Base-by-base conservation (phyloP, 2,329 filamentous ascomycete species). In the Didymella keratinophila region DNA sequence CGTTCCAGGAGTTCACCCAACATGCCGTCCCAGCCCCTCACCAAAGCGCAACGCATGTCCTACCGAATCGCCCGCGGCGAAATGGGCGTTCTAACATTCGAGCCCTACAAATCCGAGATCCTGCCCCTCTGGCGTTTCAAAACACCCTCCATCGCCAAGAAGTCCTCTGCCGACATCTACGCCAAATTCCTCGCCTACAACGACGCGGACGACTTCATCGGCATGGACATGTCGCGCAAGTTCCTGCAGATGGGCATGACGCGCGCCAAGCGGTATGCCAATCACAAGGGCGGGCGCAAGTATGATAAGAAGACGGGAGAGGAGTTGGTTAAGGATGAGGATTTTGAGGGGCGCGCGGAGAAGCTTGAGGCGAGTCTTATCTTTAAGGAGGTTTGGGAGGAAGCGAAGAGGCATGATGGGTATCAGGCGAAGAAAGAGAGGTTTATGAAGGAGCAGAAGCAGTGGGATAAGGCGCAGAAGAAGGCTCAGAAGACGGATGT, bases 191-290 rank as follows among this genome's bases (percentile, higher is more conserved):
- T 82, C 14, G 74, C 77, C 10, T 88, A 86, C 65, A 76, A 83
- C n/a, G 67, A 70, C 1, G 65, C 78, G 7, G 76, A 75, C 3
- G 86, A 88, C 69, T 86, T 89, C 55, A 83, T 88, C 0, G 86
- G 87, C 11, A 87, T 87, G 78, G 86, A 89, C 56, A 88, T 88
- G 86, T 75, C 80, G 18, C 77, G 86, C 25, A 89, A 88, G 66
- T 89, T 87, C 64, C 79, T 88, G 7, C 85, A 88, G 71, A 89
- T 88, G 86, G 80, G 86, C 2, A 87, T 87, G 84, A 88, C 86
- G 20, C 73, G 86, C 16, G 82, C 85, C 2, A 85, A 82, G 64
- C 72, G 85, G 58, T 87, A 87, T 74, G 84, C 84, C 16, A 87
- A 87, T 60, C 78, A 81, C 56, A 71, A 71, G n/a, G 79, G 84